Base-by-base conservation (phyloP, 1,284 basidiomycete genomes). In the Tilletia horrida region DNA sequence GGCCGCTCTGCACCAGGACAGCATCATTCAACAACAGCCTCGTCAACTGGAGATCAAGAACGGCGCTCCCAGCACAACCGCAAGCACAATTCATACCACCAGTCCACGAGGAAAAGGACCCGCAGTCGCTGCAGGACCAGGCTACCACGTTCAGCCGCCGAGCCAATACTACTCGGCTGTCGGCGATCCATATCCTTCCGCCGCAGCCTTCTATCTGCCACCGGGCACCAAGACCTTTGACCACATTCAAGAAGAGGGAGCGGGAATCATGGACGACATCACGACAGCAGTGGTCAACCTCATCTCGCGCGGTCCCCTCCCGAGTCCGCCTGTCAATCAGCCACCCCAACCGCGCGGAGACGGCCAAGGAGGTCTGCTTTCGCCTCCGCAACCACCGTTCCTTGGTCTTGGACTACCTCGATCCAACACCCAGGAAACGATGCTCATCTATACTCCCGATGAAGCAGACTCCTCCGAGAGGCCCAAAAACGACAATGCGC, bases 11-110 rank as follows among this genome's bases (percentile, higher is more conserved):
- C 70, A 75, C 25, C 68, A 76, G 29, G 77, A 89, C 47, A 87
- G 86, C 66, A 84, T 84, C 69, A 83, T 84, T 73, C 83, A 80
- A 68, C 71, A 77, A 18, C 64, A 74, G 45, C 72, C 71, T 31
- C 68, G 74, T 43, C 73, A 68, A 66, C 69, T 77, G 21, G 76
- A 79, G 8, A 72, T 79, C 48, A 73, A 77, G 66, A 78, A 78
- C 45, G 75, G 77, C 14, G 70, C 71, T 2, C 76, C 76, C 40
- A 59, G 55, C 29, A 59, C 55, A 6, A 40, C 27, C 13, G n/a
- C 55, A 2, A 59, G 55, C 55, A 59, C 55, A 7, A 31, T 59
- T 25, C 27, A 25, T 3, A 59, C 27, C 55, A 31, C 55, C n/a
- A 43, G n/a, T 14, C 2, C 42, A 18, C 61, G 40, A 21, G 40